Percentiles rank a stretch among this genome's conserved stretches.
Evolutionary conservation across 371 early-diverging fungal species (phyloP).

Genomic region (Mortierella sp.): DNA sequence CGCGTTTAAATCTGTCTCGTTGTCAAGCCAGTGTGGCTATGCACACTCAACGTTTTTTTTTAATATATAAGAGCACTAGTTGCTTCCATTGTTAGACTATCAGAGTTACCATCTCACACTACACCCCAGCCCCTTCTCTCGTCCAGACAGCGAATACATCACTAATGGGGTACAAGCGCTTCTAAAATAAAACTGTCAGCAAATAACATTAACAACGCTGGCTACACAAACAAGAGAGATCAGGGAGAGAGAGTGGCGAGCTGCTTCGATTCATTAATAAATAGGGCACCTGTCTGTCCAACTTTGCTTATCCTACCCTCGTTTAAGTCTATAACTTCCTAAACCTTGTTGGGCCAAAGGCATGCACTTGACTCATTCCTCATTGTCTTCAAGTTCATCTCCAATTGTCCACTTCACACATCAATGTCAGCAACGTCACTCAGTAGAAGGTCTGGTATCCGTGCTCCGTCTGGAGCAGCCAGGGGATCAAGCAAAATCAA

Average conservation of each 20-base stretch:
- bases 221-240: background rate
- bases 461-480: slow-evolving; percentile 9
- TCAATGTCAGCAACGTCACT: slow-evolving; percentile 24
- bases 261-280: slow-evolving; percentile 1
- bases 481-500: background rate
- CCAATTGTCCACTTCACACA: background rate
- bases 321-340: background rate
- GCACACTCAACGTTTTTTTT: background rate
- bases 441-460: slow-evolving; percentile 27
- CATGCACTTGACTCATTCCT: background rate
- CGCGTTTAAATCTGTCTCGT: background rate
- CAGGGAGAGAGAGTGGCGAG: slow-evolving; percentile 8
- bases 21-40: background rate
- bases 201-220: background rate
- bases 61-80: background rate
- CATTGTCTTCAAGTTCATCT: background rate
- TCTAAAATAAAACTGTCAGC: slow-evolving; percentile 1
- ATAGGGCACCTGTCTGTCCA: background rate
- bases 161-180: background rate
- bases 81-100: no score
- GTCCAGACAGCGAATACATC: background rate
- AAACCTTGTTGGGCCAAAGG: background rate
- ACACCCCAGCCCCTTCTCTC: background rate
- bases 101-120: background rate
- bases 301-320: slow-evolving; percentile 2